Evolutionary conservation across 2,329 filamentous ascomycete species (phyloP).

Genomic region (Colletotrichum noveboracense): DNA sequence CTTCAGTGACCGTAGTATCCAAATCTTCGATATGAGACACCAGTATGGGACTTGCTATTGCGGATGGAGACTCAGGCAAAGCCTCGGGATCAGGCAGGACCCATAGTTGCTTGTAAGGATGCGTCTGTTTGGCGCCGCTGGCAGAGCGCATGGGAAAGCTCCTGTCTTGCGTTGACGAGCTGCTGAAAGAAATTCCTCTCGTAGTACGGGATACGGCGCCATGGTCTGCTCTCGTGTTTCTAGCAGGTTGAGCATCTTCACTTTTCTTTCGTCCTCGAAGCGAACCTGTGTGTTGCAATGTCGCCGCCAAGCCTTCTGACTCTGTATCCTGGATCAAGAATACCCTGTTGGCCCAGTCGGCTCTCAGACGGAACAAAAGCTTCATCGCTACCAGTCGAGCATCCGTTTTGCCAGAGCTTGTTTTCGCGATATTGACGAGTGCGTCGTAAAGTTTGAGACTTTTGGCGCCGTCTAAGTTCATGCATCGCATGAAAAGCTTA

Average conservation of each 20-base stretch:
- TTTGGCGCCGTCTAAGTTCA: slow-evolving; percentile 71
- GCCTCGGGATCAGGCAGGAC: slow-evolving; percentile 61
- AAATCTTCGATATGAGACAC: slow-evolving; percentile 42
- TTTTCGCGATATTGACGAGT: slow-evolving; percentile 68
- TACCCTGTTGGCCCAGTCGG: slow-evolving; percentile 80
- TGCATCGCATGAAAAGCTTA: slow-evolving; percentile 75
- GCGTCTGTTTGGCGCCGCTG: slow-evolving; percentile 40
- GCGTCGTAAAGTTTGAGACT: slow-evolving; percentile 66
- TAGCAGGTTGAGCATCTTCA: slow-evolving; percentile 53
- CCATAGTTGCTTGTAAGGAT: slow-evolving; percentile 60
- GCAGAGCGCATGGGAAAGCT: slow-evolving; percentile 44
- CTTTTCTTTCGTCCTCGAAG: slow-evolving; percentile 55
- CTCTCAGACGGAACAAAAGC: slow-evolving; percentile 80
- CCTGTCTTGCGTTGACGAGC: slow-evolving; percentile 50
- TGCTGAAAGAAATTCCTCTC: slow-evolving; percentile 59
- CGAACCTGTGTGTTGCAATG: slow-evolving; percentile 69
- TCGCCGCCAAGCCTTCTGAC: slow-evolving; percentile 73
- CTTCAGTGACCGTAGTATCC: slow-evolving; percentile 11
- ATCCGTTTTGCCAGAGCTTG: slow-evolving; percentile 65
- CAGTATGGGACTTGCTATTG: slow-evolving; percentile 55
- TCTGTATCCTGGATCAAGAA: slow-evolving; percentile 75
- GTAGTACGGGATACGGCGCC: slow-evolving; percentile 44
- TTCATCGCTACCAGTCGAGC: slow-evolving; percentile 78
- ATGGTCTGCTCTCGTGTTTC: slow-evolving; percentile 50
- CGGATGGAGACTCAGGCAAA: slow-evolving; percentile 53